Evolutionary conservation across 495 filamentous ascomycete genomes (phyloP).

Genomic region (Xylaria flabelliformis): DNA sequence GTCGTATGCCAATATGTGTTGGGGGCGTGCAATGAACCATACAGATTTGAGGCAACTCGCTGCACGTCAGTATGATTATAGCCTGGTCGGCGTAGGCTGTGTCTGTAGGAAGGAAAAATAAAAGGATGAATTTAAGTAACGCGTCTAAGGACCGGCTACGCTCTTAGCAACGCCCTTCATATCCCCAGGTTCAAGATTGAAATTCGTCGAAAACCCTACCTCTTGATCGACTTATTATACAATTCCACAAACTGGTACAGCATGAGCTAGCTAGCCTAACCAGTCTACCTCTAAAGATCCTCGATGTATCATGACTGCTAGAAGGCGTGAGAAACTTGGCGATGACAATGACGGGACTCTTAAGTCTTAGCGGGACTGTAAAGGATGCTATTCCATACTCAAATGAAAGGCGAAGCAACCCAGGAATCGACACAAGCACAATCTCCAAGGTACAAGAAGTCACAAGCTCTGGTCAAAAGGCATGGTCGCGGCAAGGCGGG

Average conservation of each 20-base stretch:
- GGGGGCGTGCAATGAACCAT: not conserved
- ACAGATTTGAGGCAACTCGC: not conserved
- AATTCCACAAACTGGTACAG: not conserved
- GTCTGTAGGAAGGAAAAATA: not conserved
- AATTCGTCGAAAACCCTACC: not conserved
- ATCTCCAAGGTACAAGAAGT: not conserved
- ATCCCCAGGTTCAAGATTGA: not conserved
- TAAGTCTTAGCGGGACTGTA: not conserved
- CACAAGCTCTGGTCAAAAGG: not conserved
- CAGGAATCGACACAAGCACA: not conserved
- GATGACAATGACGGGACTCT: not conserved
- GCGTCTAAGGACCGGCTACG: not conserved
- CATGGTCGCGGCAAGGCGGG: conserved; percentile 1
- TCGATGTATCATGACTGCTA: not conserved
- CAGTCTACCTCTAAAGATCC: not conserved
- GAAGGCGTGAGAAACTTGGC: not conserved
- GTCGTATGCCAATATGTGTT: not conserved
- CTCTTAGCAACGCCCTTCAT: not conserved
- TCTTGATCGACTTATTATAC: not conserved
- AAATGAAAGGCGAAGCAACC: not conserved
- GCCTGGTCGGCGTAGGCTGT: not conserved
- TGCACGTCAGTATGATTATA: not conserved
- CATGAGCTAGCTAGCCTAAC: not conserved
- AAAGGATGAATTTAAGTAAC: not conserved
- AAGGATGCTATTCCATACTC: not conserved